phyloP scores from a whole-genome alignment of 2,329 filamentous ascomycete genomes.

The Penicillium sp. region DNA sequence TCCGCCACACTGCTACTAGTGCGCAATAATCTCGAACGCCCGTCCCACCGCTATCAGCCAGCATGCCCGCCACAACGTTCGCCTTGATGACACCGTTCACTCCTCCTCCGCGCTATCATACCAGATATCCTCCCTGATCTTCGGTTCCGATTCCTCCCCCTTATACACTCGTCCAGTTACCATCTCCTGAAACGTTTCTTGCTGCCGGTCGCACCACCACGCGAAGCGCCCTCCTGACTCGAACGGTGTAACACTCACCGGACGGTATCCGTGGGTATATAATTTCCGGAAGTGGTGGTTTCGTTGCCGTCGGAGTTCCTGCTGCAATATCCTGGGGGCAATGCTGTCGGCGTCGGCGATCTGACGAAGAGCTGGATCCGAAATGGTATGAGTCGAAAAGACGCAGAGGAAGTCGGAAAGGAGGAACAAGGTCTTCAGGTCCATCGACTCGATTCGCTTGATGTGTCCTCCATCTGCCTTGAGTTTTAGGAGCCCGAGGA shows the following conservation, averaged over 20 bases:
- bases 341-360: background rate
- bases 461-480: background rate
- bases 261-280: background rate
- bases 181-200: conserved; percentile 10
- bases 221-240: conserved; percentile 4
- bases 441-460: conserved; percentile 6
- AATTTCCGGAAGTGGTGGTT: conserved; percentile 6
- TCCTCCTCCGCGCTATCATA: conserved; percentile 11
- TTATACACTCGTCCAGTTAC: conserved; percentile 9
- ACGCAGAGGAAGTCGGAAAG: conserved; percentile 15
- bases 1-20: conserved; percentile 4
- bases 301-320: background rate
- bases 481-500: conserved; percentile 2
- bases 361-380: background rate
- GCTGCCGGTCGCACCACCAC: conserved; percentile 16
- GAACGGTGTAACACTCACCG: background rate
- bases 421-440: conserved; percentile 6
- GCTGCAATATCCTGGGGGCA: background rate
- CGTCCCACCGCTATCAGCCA: no score
- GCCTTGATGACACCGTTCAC: no score
- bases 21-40: background rate
- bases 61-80: background rate
- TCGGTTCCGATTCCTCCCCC: background rate
- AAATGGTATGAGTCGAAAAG: background rate
- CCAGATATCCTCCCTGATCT: conserved; percentile 9